Percentiles rank a stretch among this genome's conserved stretches.
phyloP scores from a whole-genome alignment of 176 grass and related monocot species.

The Cenchrus purpureus region DNA sequence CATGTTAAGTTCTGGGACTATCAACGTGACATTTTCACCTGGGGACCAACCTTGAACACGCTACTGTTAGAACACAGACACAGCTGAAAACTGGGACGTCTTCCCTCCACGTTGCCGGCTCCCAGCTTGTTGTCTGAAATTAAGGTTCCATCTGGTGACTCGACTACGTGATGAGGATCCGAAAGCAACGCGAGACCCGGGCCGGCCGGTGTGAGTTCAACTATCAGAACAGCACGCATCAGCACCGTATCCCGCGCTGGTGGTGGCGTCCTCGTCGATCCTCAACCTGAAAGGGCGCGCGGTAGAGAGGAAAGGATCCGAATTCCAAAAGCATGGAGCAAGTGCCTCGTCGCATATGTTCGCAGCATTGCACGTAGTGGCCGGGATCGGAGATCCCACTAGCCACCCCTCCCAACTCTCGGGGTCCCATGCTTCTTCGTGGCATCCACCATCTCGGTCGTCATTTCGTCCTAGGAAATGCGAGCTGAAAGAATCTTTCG shows the following conservation, averaged over 20 bases:
- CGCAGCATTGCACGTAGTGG: slow-evolving; percentile 32
- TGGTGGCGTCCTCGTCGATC: slow-evolving; percentile 53
- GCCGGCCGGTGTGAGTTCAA: background rate
- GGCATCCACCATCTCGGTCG: slow-evolving; percentile 50
- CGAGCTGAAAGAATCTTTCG: slow-evolving; percentile 20
- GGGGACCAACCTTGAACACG: background rate
- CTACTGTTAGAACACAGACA: background rate
- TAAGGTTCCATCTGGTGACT: slow-evolving; percentile 44
- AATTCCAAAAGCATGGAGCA: slow-evolving; percentile 37
- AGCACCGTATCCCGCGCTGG: slow-evolving; percentile 13
- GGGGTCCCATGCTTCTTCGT: slow-evolving; percentile 36
- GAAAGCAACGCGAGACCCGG: background rate
- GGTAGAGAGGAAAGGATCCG: background rate
- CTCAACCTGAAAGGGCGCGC: slow-evolving; percentile 24
- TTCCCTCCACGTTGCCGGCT: background rate
- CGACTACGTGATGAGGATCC: background rate
- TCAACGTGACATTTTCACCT: background rate
- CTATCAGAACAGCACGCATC: slow-evolving; percentile 29
- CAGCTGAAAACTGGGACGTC: background rate
- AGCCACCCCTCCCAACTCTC: background rate
- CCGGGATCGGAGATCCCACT: slow-evolving; percentile 56
- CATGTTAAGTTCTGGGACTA: background rate
- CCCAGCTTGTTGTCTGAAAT: slow-evolving; percentile 33
- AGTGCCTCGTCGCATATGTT: slow-evolving; percentile 56
- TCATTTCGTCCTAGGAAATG: slow-evolving; percentile 29